These are phyloP conservation scores for Cucurbita pepo DNA, from an alignment of 306 rosid genomes.

Conservation along the genomic window DNA sequence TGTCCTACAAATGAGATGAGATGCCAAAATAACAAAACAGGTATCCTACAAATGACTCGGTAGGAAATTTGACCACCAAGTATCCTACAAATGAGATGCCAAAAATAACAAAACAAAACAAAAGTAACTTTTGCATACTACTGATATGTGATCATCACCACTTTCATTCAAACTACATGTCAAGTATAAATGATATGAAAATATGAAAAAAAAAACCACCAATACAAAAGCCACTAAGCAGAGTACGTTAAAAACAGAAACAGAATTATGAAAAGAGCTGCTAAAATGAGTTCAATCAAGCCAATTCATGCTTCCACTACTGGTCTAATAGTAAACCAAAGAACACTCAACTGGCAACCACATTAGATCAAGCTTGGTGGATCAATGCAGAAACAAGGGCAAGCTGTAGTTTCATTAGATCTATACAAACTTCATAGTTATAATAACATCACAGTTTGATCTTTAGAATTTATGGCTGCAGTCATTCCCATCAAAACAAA, in stretches of 20 bases:
- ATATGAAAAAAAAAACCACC: not conserved
- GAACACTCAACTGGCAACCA: not conserved
- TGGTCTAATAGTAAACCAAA: not conserved
- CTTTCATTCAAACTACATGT: not conserved
- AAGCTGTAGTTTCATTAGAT: not conserved
- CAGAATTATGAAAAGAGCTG: not conserved
- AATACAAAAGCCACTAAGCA: not conserved
- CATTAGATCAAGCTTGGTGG: not conserved
- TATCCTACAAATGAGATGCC: not conserved
- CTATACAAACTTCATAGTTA: not conserved
- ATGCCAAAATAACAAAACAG: not conserved
- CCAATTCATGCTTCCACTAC: not conserved
- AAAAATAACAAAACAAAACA: not conserved
- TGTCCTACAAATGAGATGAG: not conserved
- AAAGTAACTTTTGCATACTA: not conserved
- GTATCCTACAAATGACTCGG: not conserved
- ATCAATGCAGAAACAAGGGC: not conserved
- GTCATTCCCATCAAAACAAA: not conserved
- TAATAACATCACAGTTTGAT: not conserved
- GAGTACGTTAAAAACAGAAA: not conserved
- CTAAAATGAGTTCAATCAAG: not conserved
- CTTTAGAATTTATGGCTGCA: not conserved
- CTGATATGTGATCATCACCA: not conserved
- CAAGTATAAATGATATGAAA: not conserved
- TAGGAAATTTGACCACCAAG: not conserved